Conservation (phyloP, 2,329 filamentous ascomycete genomes). For the Stromatinia cepivora region DNA sequence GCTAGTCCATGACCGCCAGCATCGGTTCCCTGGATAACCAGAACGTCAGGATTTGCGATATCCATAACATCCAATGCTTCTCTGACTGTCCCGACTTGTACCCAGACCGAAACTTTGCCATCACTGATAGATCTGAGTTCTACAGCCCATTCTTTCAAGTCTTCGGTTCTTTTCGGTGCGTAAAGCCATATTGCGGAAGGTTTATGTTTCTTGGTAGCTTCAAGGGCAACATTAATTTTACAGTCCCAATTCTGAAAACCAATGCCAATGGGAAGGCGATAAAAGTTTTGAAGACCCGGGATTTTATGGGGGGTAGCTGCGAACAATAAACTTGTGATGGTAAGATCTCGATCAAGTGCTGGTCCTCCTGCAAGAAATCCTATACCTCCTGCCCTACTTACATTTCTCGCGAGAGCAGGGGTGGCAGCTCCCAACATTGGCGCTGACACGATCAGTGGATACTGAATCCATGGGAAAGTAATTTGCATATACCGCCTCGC, state of each 20-base stretch:
- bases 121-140: neutral
- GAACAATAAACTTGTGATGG: neutral
- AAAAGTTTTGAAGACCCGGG: neutral
- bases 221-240: constrained; percentile 40
- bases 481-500: neutral
- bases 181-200: constrained; percentile 50
- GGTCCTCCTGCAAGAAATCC: constrained; percentile 48
- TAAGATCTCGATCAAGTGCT: constrained; percentile 25
- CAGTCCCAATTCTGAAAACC: constrained; percentile 50
- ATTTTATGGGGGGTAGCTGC: neutral
- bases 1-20: constrained; percentile 43
- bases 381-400: constrained; percentile 56
- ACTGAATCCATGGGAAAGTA: constrained; percentile 17
- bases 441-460: constrained; percentile 55
- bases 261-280: constrained; percentile 47
- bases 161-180: constrained; percentile 41
- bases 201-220: constrained; percentile 38
- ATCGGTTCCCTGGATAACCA: constrained; percentile 43
- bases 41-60: constrained; percentile 38
- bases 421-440: constrained; percentile 68
- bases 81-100: constrained; percentile 41
- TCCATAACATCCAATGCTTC: constrained; percentile 31
- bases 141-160: constrained; percentile 14
- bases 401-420: constrained; percentile 56
- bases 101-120: constrained; percentile 38